A percentile compares a stretch with the other conserved stretches of the same genome.
phyloP scores from a whole-genome alignment of 768 basidiomycete genomes.

The Asterophora lycoperdoides region DNA sequence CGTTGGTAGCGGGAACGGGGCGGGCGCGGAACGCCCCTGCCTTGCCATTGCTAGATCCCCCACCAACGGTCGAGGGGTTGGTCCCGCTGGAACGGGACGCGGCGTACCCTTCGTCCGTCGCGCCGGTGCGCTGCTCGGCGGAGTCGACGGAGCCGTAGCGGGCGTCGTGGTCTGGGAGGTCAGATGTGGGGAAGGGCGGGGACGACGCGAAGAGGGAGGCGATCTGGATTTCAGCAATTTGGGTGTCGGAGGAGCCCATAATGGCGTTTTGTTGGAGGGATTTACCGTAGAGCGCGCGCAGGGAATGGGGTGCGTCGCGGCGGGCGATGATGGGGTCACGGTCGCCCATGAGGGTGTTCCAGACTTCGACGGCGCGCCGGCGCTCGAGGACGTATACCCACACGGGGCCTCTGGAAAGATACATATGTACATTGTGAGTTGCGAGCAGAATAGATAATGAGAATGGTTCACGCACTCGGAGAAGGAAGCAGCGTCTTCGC shows the following conservation, averaged over 20 bases:
- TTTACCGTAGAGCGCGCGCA: constrained; percentile 66
- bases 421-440: constrained; percentile 10
- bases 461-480: constrained; percentile 69
- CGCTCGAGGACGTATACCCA: constrained; percentile 91
- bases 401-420: constrained; percentile 62
- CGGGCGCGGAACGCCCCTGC: constrained; percentile 64
- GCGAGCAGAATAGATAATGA: background rate
- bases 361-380: constrained; percentile 75
- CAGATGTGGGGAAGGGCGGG: constrained; percentile 69
- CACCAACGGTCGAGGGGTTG: constrained; percentile 40
- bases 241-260: constrained; percentile 64
- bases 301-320: constrained; percentile 52
- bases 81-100: constrained; percentile 34
- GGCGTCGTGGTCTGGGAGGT: constrained; percentile 48
- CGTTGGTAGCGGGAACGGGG: constrained; percentile 55
- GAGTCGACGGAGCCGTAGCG: constrained; percentile 39
- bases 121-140: constrained; percentile 31
- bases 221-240: constrained; percentile 78
- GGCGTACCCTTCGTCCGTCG: constrained; percentile 41
- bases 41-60: constrained; percentile 42
- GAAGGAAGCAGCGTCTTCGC: constrained; percentile 68
- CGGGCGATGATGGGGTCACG: constrained; percentile 55
- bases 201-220: constrained; percentile 76
- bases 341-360: constrained; percentile 73
- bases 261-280: constrained; percentile 55